A percentile compares a stretch with the other conserved stretches of the same genome.
phyloP scores from a whole-genome alignment of 306 rosid genomes.

The Benincasa hispida region DNA sequence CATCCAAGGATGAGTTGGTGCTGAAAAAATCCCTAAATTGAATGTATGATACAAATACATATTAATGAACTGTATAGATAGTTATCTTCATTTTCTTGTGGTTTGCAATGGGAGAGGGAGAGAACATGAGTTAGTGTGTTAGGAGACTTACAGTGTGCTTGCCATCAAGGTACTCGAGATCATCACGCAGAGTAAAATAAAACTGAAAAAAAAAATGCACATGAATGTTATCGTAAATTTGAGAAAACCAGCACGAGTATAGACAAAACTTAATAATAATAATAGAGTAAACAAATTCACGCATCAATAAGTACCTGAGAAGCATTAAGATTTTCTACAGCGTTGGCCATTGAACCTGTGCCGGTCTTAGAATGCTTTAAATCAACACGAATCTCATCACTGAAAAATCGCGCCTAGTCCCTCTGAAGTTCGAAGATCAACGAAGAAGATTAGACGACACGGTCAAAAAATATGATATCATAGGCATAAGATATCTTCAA shows the following conservation, averaged over 20 bases:
- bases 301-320: constrained; percentile 55
- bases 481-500: background rate
- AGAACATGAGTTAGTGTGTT: background rate
- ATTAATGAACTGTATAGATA: background rate
- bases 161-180: constrained; percentile 87
- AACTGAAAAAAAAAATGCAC: constrained; percentile 33
- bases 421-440: constrained; percentile 31
- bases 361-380: constrained; percentile 89
- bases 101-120: background rate
- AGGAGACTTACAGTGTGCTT: constrained; percentile 72
- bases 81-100: background rate
- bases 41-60: background rate
- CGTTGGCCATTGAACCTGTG: constrained; percentile 91
- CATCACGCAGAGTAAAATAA: constrained; percentile 78
- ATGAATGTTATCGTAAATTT: background rate
- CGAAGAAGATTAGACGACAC: background rate
- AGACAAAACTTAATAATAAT: background rate
- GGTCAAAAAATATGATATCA: background rate
- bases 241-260: background rate
- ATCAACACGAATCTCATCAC: constrained; percentile 71
- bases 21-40: background rate
- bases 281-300: too few species aligned
- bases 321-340: constrained; percentile 92
- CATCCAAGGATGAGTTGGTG: background rate
- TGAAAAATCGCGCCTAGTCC: constrained; percentile 88